Evolutionary conservation across 129 eudicot species (phyloP).

Genomic region (Oenanthe sinensis): DNA sequence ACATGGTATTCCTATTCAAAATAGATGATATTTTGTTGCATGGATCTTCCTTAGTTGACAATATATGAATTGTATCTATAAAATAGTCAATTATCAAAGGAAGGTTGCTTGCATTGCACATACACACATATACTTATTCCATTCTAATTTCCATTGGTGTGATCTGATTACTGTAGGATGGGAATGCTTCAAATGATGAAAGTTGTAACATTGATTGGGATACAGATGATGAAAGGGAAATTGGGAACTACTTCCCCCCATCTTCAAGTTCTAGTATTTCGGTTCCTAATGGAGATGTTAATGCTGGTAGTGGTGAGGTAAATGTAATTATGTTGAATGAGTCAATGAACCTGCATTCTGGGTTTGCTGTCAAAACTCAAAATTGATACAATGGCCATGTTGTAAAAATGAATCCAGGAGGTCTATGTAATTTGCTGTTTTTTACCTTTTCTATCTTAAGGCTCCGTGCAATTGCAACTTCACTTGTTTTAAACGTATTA

Average conservation of each 20-base stretch:
- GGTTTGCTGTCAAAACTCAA: background rate
- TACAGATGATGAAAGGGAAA: conserved; percentile 69
- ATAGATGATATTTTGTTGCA: background rate
- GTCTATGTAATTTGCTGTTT: background rate
- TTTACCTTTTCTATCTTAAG: too few relatives aligned
- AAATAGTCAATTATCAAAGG: background rate
- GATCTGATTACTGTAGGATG: conserved; percentile 31
- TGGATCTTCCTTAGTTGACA: background rate
- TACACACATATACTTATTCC: background rate
- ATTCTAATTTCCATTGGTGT: background rate
- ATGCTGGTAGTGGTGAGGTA: conserved; percentile 46
- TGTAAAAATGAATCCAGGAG: background rate
- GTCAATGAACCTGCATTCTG: too few relatives aligned
- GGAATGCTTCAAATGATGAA: conserved; percentile 46
- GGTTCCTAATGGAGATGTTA: conserved; percentile 21
- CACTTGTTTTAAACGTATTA: background rate
- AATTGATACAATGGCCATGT: background rate
- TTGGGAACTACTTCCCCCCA: conserved; percentile 26
- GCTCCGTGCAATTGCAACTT: background rate
- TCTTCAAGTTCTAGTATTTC: conserved; percentile 30
- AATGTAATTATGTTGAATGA: background rate
- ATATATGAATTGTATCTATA: background rate
- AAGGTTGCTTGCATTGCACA: background rate
- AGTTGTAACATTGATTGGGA: conserved; percentile 56
- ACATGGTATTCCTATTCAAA: conserved; percentile 8